Conservation (phyloP, 2,329 filamentous ascomycete species). For the Mycosphaerella sp. region DNA sequence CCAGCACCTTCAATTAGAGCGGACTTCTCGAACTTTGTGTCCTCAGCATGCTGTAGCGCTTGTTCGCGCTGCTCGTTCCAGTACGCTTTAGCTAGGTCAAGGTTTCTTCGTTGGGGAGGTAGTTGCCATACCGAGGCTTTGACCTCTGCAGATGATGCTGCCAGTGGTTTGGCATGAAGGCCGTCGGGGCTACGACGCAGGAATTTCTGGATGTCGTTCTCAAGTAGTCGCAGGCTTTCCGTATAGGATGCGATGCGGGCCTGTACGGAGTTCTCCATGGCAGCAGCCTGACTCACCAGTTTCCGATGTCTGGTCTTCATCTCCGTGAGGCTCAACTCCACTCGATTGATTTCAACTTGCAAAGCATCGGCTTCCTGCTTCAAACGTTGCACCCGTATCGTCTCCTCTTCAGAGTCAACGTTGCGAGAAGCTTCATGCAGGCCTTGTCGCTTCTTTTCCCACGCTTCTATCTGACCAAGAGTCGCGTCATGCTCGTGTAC, state of each 20-base stretch:
- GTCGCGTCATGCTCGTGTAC: constrained; percentile 52
- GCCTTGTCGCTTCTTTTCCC: constrained; percentile 52
- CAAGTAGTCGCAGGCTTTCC: constrained; percentile 59
- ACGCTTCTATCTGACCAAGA: constrained; percentile 52
- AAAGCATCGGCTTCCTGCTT: constrained; percentile 48
- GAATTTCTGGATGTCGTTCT: constrained; percentile 55
- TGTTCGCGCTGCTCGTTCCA: constrained; percentile 59
- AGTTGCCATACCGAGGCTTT: constrained; percentile 42
- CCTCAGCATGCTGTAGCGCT: constrained; percentile 49
- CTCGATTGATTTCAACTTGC: constrained; percentile 56
- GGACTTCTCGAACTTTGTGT: constrained; percentile 54
- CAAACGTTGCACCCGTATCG: constrained; percentile 49
- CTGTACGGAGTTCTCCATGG: constrained; percentile 59
- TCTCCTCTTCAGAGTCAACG: constrained; percentile 51
- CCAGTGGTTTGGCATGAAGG: constrained; percentile 7
- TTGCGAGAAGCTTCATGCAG: constrained; percentile 51
- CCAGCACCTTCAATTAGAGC: constrained; percentile 62
- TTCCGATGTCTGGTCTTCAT: constrained; percentile 56
- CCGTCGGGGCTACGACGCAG: constrained; percentile 35
- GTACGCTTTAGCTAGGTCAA: constrained; percentile 64
- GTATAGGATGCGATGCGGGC: constrained; percentile 66
- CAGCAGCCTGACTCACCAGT: constrained; percentile 54
- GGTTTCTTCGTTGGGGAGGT: constrained; percentile 58
- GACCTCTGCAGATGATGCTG: constrained; percentile 8
- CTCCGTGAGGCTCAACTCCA: constrained; percentile 58